Percentiles rank a stretch among this genome's conserved stretches.
These are phyloP conservation scores for Pleurostoma richardsiae DNA, from an alignment of 2,329 filamentous ascomycete genomes.

Conservation along the genomic window DNA sequence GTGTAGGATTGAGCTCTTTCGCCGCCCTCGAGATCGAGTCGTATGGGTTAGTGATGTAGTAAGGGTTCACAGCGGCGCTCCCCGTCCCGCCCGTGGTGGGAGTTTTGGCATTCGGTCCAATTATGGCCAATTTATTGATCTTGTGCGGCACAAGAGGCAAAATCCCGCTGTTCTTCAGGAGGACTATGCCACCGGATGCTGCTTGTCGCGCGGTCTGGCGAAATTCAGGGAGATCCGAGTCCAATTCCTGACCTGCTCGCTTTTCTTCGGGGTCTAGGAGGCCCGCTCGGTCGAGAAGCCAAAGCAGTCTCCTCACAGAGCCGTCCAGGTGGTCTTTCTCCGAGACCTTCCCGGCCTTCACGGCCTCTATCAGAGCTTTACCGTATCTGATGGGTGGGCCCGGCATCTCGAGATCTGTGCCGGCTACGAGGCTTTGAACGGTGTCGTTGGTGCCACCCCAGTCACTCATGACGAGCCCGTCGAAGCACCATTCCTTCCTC, in stretches of 20 bases:
- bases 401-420: slow-evolving; percentile 26
- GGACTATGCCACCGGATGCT: slow-evolving; percentile 15
- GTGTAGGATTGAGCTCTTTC: background rate
- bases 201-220: slow-evolving; percentile 11
- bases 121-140: slow-evolving; percentile 8
- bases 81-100: slow-evolving; percentile 14
- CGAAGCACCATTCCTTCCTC: background rate
- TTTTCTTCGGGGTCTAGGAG: slow-evolving; percentile 1
- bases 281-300: slow-evolving; percentile 1
- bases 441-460: slow-evolving; percentile 5
- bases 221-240: slow-evolving; percentile 10
- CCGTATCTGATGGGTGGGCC: slow-evolving; percentile 17
- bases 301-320: slow-evolving; percentile 2
- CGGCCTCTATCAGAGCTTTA: slow-evolving; percentile 6
- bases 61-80: slow-evolving; percentile 14
- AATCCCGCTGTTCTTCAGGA: slow-evolving; percentile 16
- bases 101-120: slow-evolving; percentile 12
- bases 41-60: slow-evolving; percentile 11
- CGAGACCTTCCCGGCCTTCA: slow-evolving; percentile 2
- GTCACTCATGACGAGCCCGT: background rate
- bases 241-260: slow-evolving; percentile 5
- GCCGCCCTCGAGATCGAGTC: slow-evolving; percentile 4
- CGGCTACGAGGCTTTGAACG: slow-evolving; percentile 15
- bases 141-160: slow-evolving; percentile 11
- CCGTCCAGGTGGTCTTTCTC: slow-evolving; percentile 3